These are phyloP conservation scores for Baudoinia panamericana DNA, from an alignment of 495 filamentous ascomycete genomes.

Conservation along the genomic window DNA sequence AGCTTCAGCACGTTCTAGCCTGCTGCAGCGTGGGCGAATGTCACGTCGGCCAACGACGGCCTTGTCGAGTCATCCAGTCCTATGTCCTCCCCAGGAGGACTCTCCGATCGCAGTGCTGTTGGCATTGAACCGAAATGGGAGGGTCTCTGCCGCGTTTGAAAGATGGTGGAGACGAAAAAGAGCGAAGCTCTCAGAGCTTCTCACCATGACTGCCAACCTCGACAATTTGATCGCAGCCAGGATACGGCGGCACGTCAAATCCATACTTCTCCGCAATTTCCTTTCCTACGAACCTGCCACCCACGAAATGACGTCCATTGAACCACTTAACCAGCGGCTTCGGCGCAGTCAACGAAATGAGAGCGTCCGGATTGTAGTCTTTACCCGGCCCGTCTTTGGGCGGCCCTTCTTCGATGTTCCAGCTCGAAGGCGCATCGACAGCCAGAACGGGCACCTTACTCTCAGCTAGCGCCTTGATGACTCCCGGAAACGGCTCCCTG, in stretches of 20 bases:
- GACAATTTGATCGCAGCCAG: slow-evolving; percentile 77
- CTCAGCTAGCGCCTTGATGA: slow-evolving; percentile 63
- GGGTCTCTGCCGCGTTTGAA: too few species aligned
- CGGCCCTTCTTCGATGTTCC: slow-evolving; percentile 81
- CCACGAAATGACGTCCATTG: slow-evolving; percentile 75
- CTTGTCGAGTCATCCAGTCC: too few species aligned
- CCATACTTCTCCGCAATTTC: slow-evolving; percentile 78
- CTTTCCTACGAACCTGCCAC: slow-evolving; percentile 73
- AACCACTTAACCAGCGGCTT: slow-evolving; percentile 85
- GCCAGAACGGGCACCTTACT: slow-evolving; percentile 66
- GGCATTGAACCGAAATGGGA: too few species aligned
- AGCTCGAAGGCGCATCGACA: slow-evolving; percentile 84
- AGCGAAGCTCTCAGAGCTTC: slow-evolving; percentile 12
- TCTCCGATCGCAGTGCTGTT: too few species aligned
- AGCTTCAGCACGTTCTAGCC: too few species aligned
- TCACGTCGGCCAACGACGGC: too few species aligned
- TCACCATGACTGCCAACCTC: slow-evolving; percentile 48
- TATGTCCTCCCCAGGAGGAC: too few species aligned
- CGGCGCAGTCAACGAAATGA: slow-evolving; percentile 86
- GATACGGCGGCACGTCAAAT: slow-evolving; percentile 68
- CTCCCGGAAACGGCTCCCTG: slow-evolving; percentile 71
- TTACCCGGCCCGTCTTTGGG: slow-evolving; percentile 64
- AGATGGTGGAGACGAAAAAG: too few species aligned
- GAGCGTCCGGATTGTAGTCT: slow-evolving; percentile 59
- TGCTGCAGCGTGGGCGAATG: too few species aligned